Base-by-base conservation (phyloP, 2,329 filamentous ascomycete genomes). In the Tolypocladium inflatum region DNA sequence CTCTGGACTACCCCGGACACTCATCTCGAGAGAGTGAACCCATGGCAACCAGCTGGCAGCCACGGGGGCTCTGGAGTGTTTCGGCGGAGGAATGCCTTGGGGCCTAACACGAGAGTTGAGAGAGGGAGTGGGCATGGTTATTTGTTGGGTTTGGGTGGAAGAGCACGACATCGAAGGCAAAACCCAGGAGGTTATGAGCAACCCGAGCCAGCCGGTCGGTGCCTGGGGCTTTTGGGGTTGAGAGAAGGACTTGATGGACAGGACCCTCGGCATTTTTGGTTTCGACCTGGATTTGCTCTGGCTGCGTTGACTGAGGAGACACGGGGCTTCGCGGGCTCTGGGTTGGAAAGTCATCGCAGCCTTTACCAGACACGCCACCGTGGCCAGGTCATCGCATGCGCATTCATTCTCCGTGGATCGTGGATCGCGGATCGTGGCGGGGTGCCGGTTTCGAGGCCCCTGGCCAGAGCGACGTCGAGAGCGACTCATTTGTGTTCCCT, bases 301-400 rank as follows among this genome's bases (percentile, higher is more conserved):
- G 26, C 50, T 26, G 13, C 51, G 51, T 42, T 43, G 41, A 33
- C 41, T 19, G 41, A 35, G 19, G 39, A 55, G 42, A 26, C 33
- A 37, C 4, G 26, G 39, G 7, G 15, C 51, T 53, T 54, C 39
- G 39, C 55, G 54, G 55, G 54, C 55, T 30, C 56, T 54, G 45
- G 52, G 55, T 62, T 62, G 54, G 59, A 61, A 58, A 59, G 38
- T 42, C 42, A 39, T 54, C 51, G 51, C 60, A 56, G 55, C 45
- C 56, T 59, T 48, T 58, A 37, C n/a, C 48, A n/a, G 26, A 50
- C 26, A 35, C 4, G 17, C 17, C 48, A 35, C 17, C 9, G 19
- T 21, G 30, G 17, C 26, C 17, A n/a, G 30, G 9, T n/a, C 30
- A 13, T 35, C 17, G 8, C 48, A 51, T 51, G 9, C 26, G 30